Base-by-base conservation (phyloP, 1,284 basidiomycete species). In the Flammula alnicola region DNA sequence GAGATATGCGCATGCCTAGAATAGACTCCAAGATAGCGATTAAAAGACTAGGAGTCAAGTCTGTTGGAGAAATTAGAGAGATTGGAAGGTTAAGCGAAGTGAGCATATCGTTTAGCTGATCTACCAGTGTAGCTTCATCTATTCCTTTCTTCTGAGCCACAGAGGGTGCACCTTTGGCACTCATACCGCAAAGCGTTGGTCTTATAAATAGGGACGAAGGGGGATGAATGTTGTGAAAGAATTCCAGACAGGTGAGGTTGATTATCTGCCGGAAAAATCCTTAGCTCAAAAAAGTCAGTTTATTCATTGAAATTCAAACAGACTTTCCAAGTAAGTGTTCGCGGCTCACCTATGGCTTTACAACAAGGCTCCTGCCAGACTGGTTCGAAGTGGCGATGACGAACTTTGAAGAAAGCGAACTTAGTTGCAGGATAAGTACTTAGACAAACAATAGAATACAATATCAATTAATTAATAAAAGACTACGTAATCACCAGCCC, bases 11-110 rank as follows among this genome's bases (percentile, higher is more conserved):
- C 5, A 81, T 72, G 23, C 77, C 67, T 55, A 86, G 72, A 46
- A 88, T 69, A 8, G 75, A 80, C 56, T 88, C 83, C 14, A 89
- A 73, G 52, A 87, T 77, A 30, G 78, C 78, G 32, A 89, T 76
- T 31, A 90, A 76, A 9, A 89, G 74, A 1, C 81, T 80, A 0
- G 87, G 86, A 0, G 84, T 86, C n/a, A 89, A 74, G 57, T 88
- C 84, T n/a, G 71, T 67, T 8, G 83, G 83, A n/a, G 79, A 75
- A 33, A 79, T 69, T 10, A 88, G 63, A 11, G 62, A 62, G 35
- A 88, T 74, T 1, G 82, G 79, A 25, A 88, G 72, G 22, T 67
- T 58, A 37, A 90, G 69, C 1, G 72, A 66, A 3, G 52, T 54
- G 27, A 89, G 72, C 41, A 89, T 79, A 23, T 56, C 51, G 49